Evolutionary conservation across 2,329 filamentous ascomycete species (phyloP).

Genomic region (Neofusicoccum umdonicola): DNA sequence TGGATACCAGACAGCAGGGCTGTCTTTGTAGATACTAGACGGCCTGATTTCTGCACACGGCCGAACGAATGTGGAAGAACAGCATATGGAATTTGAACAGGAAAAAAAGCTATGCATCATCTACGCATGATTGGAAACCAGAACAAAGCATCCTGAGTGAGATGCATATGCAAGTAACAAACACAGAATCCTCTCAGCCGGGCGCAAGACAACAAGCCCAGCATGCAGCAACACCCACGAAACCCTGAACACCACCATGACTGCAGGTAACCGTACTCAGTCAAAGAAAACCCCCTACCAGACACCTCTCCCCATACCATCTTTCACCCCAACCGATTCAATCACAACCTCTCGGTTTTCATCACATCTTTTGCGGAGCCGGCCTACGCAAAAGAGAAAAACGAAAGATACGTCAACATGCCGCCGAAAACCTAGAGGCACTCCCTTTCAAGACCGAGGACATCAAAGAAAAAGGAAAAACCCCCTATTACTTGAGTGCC

Average conservation of each 20-base stretch:
- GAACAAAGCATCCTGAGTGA: background rate
- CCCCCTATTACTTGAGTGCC: too few species aligned
- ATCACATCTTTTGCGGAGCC: background rate
- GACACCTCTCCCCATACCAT: background rate
- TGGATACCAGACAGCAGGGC: slow-evolving; percentile 11
- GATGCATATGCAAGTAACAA: background rate
- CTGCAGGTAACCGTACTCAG: background rate
- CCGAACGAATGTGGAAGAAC: background rate
- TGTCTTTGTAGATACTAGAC: slow-evolving; percentile 8
- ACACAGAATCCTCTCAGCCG: background rate
- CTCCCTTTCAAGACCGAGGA: background rate
- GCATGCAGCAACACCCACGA: background rate
- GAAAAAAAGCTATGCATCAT: background rate
- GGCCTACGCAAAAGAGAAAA: background rate
- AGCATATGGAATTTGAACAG: background rate
- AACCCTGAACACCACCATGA: background rate
- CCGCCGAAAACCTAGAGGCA: background rate
- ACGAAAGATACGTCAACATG: slow-evolving; percentile 1
- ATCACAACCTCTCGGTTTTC: background rate
- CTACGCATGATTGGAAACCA: background rate
- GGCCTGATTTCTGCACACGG: background rate
- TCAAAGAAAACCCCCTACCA: background rate
- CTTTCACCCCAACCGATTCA: background rate
- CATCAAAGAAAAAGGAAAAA: background rate
- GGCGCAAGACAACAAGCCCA: background rate